These are phyloP conservation scores for Calonectria honghensis DNA, from an alignment of 2,329 filamentous ascomycete genomes.

Conservation along the genomic window DNA sequence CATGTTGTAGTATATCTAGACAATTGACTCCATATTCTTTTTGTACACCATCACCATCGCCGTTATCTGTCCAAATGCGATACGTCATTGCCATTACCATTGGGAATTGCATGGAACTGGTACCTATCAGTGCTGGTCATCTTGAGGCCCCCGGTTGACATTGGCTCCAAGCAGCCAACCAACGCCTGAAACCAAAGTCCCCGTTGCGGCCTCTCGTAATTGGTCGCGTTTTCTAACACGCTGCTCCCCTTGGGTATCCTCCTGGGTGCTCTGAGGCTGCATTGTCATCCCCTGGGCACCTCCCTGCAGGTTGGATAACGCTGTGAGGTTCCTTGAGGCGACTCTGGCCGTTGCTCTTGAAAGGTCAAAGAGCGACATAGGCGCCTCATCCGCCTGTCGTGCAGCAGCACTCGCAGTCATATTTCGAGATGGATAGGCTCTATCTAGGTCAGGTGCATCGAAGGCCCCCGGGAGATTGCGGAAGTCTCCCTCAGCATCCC, in stretches of 20 bases:
- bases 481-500: constrained; percentile 79
- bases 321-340: constrained; percentile 75
- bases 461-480: constrained; percentile 75
- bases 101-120: not conserved
- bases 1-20: constrained; percentile 31
- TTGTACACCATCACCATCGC: not conserved
- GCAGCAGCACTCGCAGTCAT: constrained; percentile 59
- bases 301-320: constrained; percentile 70
- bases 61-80: not conserved
- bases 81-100: constrained; percentile 4
- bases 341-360: constrained; percentile 76
- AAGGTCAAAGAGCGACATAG: constrained; percentile 79
- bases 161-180: constrained; percentile 81
- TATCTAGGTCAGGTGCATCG: constrained; percentile 56
- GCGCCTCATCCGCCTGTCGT: constrained; percentile 71
- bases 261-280: constrained; percentile 52
- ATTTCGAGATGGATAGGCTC: constrained; percentile 57
- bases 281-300: constrained; percentile 44
- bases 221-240: constrained; percentile 83
- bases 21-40: constrained; percentile 16
- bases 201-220: constrained; percentile 78
- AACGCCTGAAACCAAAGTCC: constrained; percentile 79
- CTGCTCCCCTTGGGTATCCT: constrained; percentile 54
- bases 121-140: constrained; percentile 36
- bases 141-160: constrained; percentile 49